Base-by-base conservation (phyloP, 345 rosid genomes). In the Combretum micranthum region DNA sequence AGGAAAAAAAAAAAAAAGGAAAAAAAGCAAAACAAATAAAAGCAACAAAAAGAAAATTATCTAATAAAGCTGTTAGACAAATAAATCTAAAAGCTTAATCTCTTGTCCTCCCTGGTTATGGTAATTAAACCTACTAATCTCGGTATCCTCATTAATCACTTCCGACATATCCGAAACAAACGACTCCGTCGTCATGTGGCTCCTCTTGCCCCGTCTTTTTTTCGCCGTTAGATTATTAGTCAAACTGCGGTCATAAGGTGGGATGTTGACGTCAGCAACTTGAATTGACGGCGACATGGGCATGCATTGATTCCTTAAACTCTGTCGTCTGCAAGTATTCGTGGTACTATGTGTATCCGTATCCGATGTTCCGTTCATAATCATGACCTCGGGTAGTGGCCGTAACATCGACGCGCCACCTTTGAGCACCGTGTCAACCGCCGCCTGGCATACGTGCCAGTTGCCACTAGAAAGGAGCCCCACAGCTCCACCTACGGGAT, bases 81-180 rank as follows among this genome's bases (percentile, higher is more conserved):
- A 86, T 17, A 86, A 80, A 58, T 86, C 84, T 70, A 86, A 57
- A 26, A 83, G 85, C 74, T 78, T 80, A 44, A 60, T 83, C 59
- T 72, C 70, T n/a, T 21, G 57, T 45, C 44, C 13, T 12, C 60
- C 62, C 19, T n/a, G 53, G 42, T 45, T 54, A 56, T 21, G 12
- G 19, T 48, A 20, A 51, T 18, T 25, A 20, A 47, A 45, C 46
- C 39, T 32, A 51, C 59, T 13, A 37, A 10, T 25, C 23, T 65
- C 60, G 53, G 18, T 66, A 32, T 32, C 44, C 45, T 42, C 45
- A 26, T 49, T 54, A 21, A 61, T 49, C 45, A 53, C 49, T 49
- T 59, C 64, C 44, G 70, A 66, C 44, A 17, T 22, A 10, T 66
- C 64, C 23, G 69, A 64, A 23, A 57, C 37, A 50, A 57, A 26